Evolutionary conservation across 495 filamentous ascomycete genomes (phyloP).

Genomic region (Letharia columbiana): DNA sequence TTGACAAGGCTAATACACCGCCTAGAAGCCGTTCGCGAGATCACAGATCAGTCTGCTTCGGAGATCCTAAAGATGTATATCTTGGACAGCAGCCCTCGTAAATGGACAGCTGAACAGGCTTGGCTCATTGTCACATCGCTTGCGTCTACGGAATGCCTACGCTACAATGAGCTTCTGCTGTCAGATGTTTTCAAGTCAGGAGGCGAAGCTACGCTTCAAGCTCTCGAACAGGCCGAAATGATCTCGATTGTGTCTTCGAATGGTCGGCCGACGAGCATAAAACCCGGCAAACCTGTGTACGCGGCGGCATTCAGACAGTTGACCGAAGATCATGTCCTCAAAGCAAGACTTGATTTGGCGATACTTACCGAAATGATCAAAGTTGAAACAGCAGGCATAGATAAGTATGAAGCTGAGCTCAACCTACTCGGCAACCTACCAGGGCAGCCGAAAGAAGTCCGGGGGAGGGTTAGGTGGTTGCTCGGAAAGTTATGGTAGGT

Average conservation of each 20-base stretch:
- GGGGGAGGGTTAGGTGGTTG: constrained; percentile 57
- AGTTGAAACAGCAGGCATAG: constrained; percentile 64
- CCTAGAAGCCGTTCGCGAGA: constrained; percentile 71
- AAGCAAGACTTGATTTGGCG: constrained; percentile 64
- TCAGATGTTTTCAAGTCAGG: constrained; percentile 58
- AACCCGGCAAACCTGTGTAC: constrained; percentile 81
- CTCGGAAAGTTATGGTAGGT: constrained; percentile 55
- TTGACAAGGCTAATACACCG: neutral
- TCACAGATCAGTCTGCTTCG: constrained; percentile 75
- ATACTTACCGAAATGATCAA: constrained; percentile 57
- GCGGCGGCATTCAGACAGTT: constrained; percentile 68
- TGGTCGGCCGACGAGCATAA: constrained; percentile 68
- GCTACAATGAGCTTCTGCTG: constrained; percentile 77
- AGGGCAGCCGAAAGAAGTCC: constrained; percentile 54
- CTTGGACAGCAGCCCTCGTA: constrained; percentile 43
- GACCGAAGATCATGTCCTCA: constrained; percentile 60
- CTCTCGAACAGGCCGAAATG: constrained; percentile 79
- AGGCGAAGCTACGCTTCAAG: constrained; percentile 65
- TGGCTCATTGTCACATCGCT: constrained; percentile 80
- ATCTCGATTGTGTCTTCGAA: constrained; percentile 64
- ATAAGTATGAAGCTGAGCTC: constrained; percentile 74
- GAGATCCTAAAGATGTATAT: constrained; percentile 94
- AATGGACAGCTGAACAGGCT: constrained; percentile 77
- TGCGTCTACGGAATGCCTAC: constrained; percentile 48
- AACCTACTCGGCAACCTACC: constrained; percentile 52